These are phyloP conservation scores for Trichoderma cornu-damae DNA, from an alignment of 2,329 filamentous ascomycete genomes.

Conservation along the genomic window DNA sequence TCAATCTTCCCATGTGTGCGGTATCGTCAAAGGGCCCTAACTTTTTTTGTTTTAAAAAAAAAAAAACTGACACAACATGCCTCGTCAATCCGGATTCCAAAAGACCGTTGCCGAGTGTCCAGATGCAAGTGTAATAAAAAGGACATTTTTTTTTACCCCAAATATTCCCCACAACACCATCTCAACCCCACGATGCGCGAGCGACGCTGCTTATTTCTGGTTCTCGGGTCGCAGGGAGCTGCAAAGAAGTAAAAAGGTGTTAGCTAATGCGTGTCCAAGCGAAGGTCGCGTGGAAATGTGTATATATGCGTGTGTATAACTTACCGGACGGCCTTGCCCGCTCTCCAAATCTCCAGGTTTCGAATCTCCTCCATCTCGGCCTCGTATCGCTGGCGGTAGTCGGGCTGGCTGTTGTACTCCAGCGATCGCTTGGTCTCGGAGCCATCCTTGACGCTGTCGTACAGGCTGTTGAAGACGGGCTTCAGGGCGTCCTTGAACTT, in stretches of 20 bases:
- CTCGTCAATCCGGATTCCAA: constrained; percentile 15
- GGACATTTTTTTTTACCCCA: not conserved
- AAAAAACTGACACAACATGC: constrained; percentile 13
- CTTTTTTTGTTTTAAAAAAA: too few species aligned
- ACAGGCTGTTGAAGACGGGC: constrained; percentile 97
- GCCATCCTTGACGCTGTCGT: constrained; percentile 86
- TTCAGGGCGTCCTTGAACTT: constrained; percentile 97
- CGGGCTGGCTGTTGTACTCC: constrained; percentile 91
- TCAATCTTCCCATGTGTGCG: constrained; percentile 11
- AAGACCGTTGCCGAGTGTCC: constrained; percentile 13
- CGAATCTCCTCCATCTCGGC: constrained; percentile 98
- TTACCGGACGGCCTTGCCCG: constrained; percentile 92
- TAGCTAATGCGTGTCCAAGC: constrained; percentile 16
- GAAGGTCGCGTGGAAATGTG: not conserved
- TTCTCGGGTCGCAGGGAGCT: constrained; percentile 80
- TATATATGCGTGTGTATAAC: constrained; percentile 30
- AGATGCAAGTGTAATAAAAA: constrained; percentile 17
- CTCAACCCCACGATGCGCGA: not conserved
- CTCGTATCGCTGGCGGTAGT: constrained; percentile 98
- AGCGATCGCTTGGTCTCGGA: constrained; percentile 93
- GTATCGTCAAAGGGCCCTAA: constrained; percentile 17
- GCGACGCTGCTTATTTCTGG: constrained; percentile 47
- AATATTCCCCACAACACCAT: constrained; percentile 6
- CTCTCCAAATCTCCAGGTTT: constrained; percentile 96
- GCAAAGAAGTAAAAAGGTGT: constrained; percentile 23